phyloP scores from a whole-genome alignment of 768 basidiomycete species.

The Russula earlei region DNA sequence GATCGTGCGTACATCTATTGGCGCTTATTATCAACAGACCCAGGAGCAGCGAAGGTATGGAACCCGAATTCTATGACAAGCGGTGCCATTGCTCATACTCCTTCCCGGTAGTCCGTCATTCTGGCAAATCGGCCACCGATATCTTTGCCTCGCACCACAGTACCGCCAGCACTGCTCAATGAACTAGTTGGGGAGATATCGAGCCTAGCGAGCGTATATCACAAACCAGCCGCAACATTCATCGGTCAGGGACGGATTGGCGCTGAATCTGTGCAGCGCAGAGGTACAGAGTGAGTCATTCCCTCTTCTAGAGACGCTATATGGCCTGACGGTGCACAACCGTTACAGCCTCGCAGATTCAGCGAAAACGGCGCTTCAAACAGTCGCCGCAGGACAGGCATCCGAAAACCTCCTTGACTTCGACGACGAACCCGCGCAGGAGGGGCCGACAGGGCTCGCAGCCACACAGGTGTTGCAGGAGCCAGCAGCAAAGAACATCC shows the following conservation, averaged over 20 bases:
- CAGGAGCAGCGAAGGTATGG: slow-evolving; percentile 83
- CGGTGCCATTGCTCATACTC: not conserved
- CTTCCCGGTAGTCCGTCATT: slow-evolving; percentile 58
- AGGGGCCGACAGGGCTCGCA: slow-evolving; percentile 67
- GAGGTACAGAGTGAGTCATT: slow-evolving; percentile 46
- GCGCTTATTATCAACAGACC: slow-evolving; percentile 90
- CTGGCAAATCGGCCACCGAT: slow-evolving; percentile 90
- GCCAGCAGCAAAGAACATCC: slow-evolving; percentile 63
- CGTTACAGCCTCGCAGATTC: slow-evolving; percentile 46
- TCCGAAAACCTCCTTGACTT: slow-evolving; percentile 95
- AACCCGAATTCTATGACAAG: not conserved
- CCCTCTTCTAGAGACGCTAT: not conserved
- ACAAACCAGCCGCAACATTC: slow-evolving; percentile 94
- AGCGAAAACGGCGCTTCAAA: slow-evolving; percentile 79
- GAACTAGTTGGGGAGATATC: slow-evolving; percentile 89
- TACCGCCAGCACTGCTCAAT: slow-evolving; percentile 78
- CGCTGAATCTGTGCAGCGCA: slow-evolving; percentile 65
- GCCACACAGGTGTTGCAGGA: slow-evolving; percentile 66
- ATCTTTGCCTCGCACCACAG: slow-evolving; percentile 83
- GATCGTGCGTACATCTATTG: slow-evolving; percentile 98
- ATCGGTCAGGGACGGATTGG: slow-evolving; percentile 86
- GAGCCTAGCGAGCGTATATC: slow-evolving; percentile 87
- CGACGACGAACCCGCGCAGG: slow-evolving; percentile 56
- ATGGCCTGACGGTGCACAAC: not conserved
- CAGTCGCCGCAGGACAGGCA: slow-evolving; percentile 84